phyloP scores from a whole-genome alignment of 192 early-diverging fungal genomes.

The Backusella australiensis region DNA sequence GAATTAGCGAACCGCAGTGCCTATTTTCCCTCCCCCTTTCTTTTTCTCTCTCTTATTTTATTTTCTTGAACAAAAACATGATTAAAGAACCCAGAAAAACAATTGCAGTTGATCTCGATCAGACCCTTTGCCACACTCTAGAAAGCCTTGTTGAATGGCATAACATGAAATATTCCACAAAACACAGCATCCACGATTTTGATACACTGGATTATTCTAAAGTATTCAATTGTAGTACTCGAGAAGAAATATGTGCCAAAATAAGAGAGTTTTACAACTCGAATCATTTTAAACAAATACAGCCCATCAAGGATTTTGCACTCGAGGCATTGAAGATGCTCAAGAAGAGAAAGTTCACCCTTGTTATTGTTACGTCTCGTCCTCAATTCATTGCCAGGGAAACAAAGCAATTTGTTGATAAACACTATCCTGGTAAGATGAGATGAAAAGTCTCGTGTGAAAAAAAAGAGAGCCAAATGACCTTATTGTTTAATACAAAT shows the following conservation, averaged over 20 bases:
- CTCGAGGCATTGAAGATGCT: constrained; percentile 53
- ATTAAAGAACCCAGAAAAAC: constrained; percentile 11
- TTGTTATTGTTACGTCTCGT: constrained; percentile 59
- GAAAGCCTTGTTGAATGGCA: constrained; percentile 54
- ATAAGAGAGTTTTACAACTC: constrained; percentile 56
- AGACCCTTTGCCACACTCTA: constrained; percentile 49
- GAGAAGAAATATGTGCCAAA: constrained; percentile 50
- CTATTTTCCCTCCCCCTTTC: neutral
- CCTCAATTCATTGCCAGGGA: constrained; percentile 56
- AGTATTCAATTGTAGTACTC: constrained; percentile 51
- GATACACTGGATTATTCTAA: constrained; percentile 44
- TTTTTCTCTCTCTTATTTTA: neutral
- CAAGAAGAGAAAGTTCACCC: constrained; percentile 47
- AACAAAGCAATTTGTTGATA: constrained; percentile 56
- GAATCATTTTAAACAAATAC: constrained; percentile 48
- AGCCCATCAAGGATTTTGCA: constrained; percentile 51
- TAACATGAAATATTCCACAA: constrained; percentile 50
- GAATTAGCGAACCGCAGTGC: constrained; percentile 5
- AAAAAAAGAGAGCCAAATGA: neutral
- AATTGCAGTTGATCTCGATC: constrained; percentile 55
- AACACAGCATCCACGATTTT: constrained; percentile 45
- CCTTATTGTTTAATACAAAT: neutral
- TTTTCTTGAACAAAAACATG: neutral
- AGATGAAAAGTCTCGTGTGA: neutral
- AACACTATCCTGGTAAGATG: constrained; percentile 49